Percentiles rank a stretch among this genome's conserved stretches.
phyloP scores from a whole-genome alignment of 192 early-diverging fungal species.

The Entomortierella chlamydospora region DNA sequence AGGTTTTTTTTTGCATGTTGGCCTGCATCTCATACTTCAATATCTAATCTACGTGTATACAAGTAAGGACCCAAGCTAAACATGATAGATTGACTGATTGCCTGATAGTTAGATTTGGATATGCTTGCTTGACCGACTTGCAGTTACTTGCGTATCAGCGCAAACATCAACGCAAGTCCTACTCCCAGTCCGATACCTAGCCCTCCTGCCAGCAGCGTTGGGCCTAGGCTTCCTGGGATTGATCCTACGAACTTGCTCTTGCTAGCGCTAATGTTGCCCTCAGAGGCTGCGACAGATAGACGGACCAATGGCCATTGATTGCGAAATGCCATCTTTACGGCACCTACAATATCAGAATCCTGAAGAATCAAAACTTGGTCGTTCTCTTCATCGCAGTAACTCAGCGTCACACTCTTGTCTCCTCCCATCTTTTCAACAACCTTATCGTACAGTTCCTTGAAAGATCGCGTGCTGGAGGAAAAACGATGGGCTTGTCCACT shows the following conservation, averaged over 20 bases:
- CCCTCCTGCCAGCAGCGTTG: conserved; percentile 7
- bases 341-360: conserved; percentile 80
- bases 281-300: neutral
- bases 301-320: conserved; percentile 36
- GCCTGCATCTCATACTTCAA: too few relatives aligned
- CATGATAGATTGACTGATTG: too few relatives aligned
- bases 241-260: neutral
- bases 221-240: conserved; percentile 1
- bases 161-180: conserved; percentile 15
- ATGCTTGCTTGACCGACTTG: too few relatives aligned
- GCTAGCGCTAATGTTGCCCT: neutral
- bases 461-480: conserved; percentile 56
- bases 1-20: too few relatives aligned
- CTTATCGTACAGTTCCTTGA: conserved; percentile 62
- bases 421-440: conserved; percentile 66
- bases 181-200: conserved; percentile 28
- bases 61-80: too few relatives aligned
- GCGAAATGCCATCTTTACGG: conserved; percentile 72
- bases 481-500: conserved; percentile 77
- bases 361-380: conserved; percentile 78
- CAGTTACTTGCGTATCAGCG: conserved; percentile 13
- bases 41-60: too few relatives aligned
- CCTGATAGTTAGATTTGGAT: too few relatives aligned
- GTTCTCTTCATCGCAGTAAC: conserved; percentile 88
- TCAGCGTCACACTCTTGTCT: conserved; percentile 28